A percentile compares a stretch with the other conserved stretches of the same genome.
Evolutionary conservation across 768 basidiomycete genomes (phyloP).

Genomic region (Podaxis mareebaensis): DNA sequence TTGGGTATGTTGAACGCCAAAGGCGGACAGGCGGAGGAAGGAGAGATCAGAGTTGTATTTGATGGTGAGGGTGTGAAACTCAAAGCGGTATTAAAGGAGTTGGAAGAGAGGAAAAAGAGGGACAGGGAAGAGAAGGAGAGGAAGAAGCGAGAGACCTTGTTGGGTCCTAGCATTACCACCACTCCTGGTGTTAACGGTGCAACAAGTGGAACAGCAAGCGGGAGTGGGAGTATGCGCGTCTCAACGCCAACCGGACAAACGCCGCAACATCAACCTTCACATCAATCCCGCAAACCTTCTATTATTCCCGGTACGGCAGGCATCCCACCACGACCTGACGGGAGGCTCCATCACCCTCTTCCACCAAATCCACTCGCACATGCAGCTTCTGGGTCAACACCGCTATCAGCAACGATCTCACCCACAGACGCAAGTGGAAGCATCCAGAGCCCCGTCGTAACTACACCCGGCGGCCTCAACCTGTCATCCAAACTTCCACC

Average conservation of each 20-base stretch:
- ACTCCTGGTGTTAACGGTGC: not conserved
- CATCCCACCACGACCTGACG: slow-evolving; percentile 10
- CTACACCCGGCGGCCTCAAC: not conserved
- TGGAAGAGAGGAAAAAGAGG: slow-evolving; percentile 56
- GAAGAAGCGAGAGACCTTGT: slow-evolving; percentile 27
- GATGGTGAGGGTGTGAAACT: slow-evolving; percentile 73
- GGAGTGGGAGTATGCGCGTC: slow-evolving; percentile 18
- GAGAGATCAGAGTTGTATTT: slow-evolving; percentile 73
- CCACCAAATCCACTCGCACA: slow-evolving; percentile 20
- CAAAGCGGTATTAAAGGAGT: slow-evolving; percentile 64
- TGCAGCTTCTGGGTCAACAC: slow-evolving; percentile 5
- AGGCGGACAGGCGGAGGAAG: slow-evolving; percentile 35
- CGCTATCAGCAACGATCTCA: not conserved
- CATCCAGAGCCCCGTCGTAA: not conserved
- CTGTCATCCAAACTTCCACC: not conserved
- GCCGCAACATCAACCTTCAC: slow-evolving; percentile 10
- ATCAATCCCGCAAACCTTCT: not conserved
- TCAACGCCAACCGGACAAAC: slow-evolving; percentile 15
- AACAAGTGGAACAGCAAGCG: not conserved
- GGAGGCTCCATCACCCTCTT: slow-evolving; percentile 19
- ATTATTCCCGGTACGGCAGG: not conserved
- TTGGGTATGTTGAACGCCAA: slow-evolving; percentile 21
- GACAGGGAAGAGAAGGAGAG: slow-evolving; percentile 44
- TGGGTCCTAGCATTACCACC: not conserved
- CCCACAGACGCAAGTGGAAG: not conserved